Conservation (phyloP, 2,329 filamentous ascomycete genomes). For the Venturia asperata region DNA sequence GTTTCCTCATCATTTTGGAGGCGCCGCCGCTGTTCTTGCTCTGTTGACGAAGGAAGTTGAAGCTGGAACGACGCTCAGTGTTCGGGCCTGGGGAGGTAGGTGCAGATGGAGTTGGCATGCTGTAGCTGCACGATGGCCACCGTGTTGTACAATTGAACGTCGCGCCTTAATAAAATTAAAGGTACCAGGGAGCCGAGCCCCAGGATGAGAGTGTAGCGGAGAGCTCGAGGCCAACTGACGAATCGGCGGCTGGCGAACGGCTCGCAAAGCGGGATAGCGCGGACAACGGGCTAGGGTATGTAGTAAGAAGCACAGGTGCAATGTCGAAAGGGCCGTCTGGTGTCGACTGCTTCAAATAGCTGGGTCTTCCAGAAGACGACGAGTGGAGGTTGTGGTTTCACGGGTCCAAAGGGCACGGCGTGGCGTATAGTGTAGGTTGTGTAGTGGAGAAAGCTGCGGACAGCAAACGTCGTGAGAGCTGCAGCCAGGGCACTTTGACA, state of each 20-base stretch:
- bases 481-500: neutral
- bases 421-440: neutral
- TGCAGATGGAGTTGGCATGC: neutral
- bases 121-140: neutral
- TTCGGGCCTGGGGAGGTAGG: neutral
- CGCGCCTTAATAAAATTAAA: constrained; percentile 4
- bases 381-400: neutral
- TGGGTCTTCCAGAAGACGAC: neutral
- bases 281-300: neutral
- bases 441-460: neutral
- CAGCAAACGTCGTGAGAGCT: neutral
- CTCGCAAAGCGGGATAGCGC: neutral
- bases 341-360: neutral
- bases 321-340: neutral
- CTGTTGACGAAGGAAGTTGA: constrained; percentile 33
- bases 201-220: neutral
- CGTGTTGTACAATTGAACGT: constrained; percentile 7
- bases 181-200: neutral
- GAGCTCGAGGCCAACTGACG: neutral
- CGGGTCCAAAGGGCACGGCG: neutral
- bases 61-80: constrained; percentile 26
- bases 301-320: neutral
- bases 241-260: constrained; percentile 7
- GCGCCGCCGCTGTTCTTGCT: constrained; percentile 27
- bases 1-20: constrained; percentile 48